phyloP scores from a whole-genome alignment of 495 filamentous ascomycete species.

The Penicillium bialowiezense region DNA sequence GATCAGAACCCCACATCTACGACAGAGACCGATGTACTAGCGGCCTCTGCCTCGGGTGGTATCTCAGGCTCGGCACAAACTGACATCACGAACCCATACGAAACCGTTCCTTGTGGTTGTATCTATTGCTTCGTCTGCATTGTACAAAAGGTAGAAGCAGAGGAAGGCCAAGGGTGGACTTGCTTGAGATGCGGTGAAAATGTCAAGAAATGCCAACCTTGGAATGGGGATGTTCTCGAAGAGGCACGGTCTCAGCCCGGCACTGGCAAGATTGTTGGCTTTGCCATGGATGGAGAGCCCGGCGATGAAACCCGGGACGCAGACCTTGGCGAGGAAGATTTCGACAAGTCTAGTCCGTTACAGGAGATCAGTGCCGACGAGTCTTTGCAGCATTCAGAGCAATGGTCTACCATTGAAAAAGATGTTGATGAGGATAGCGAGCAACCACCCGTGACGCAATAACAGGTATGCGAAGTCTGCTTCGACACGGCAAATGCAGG shows the following conservation, averaged over 20 bases:
- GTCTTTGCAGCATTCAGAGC: conserved; percentile 32
- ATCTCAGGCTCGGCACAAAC: conserved; percentile 86
- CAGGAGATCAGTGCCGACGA: conserved; percentile 35
- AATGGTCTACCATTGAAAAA: conserved; percentile 38
- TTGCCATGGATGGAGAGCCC: conserved; percentile 52
- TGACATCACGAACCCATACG: conserved; percentile 95
- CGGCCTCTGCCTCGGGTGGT: conserved; percentile 61
- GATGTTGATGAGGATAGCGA: conserved; percentile 11
- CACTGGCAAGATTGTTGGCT: conserved; percentile 65
- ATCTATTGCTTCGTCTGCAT: conserved; percentile 97
- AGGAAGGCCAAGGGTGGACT: conserved; percentile 95
- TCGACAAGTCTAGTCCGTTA: conserved; percentile 22
- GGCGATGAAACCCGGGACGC: conserved; percentile 12
- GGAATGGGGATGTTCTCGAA: conserved; percentile 82
- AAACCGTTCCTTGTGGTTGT: conserved; percentile 85
- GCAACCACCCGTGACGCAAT: not conserved
- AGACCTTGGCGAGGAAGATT: conserved; percentile 2
- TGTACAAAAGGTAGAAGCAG: conserved; percentile 82
- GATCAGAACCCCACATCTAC: conserved; percentile 73
- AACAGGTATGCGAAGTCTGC: not conserved
- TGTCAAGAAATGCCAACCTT: conserved; percentile 87
- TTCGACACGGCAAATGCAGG: not conserved
- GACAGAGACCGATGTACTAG: conserved; percentile 66
- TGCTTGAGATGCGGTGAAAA: conserved; percentile 86
- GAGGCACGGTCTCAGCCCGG: conserved; percentile 47